phyloP scores from a whole-genome alignment of 495 filamentous ascomycete genomes.

The Neurospora tetraspora region DNA sequence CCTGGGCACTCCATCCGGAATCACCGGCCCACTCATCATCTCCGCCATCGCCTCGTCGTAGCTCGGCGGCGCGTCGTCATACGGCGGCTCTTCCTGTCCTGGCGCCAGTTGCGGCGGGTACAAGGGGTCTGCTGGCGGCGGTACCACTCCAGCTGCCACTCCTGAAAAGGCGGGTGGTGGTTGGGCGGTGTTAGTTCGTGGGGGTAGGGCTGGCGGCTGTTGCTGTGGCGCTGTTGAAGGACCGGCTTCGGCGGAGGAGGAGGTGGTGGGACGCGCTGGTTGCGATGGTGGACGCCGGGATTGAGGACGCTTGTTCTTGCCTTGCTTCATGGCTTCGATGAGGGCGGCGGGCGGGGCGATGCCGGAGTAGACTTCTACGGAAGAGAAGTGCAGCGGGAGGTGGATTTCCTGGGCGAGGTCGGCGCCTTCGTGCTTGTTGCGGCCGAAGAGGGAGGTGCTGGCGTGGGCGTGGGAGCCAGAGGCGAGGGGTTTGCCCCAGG shows the following conservation, averaged over 20 bases:
- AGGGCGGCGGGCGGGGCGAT: constrained; percentile 73
- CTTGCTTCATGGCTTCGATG: constrained; percentile 52
- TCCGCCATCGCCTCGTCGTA: constrained; percentile 90
- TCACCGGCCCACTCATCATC: constrained; percentile 40
- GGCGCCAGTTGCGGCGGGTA: constrained; percentile 38
- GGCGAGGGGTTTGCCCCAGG: constrained; percentile 31
- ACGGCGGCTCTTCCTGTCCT: constrained; percentile 20
- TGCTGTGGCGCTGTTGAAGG: constrained; percentile 10
- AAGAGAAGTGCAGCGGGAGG: constrained; percentile 64
- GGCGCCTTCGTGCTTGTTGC: constrained; percentile 7
- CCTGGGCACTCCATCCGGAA: constrained; percentile 21
- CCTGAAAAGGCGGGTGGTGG: constrained; percentile 13
- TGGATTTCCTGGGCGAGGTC: constrained; percentile 55
- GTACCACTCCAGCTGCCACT: constrained; percentile 1
- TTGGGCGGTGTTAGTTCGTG: constrained; percentile 12
- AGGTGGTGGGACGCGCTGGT: constrained; percentile 12
- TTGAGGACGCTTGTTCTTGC: constrained; percentile 6
- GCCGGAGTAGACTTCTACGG: constrained; percentile 75
- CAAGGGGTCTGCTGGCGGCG: constrained; percentile 22
- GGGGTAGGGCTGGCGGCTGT: constrained; percentile 1
- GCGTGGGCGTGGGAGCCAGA: background rate
- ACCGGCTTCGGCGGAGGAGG: constrained; percentile 17
- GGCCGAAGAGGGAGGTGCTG: constrained; percentile 3
- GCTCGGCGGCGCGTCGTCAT: constrained; percentile 62
- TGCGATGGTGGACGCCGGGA: constrained; percentile 19